Evolutionary conservation across 1,139 yeast species (phyloP), one percentile per base, ranked within the genome.

Genomic region (Lodderomyces elongisporus): DNA sequence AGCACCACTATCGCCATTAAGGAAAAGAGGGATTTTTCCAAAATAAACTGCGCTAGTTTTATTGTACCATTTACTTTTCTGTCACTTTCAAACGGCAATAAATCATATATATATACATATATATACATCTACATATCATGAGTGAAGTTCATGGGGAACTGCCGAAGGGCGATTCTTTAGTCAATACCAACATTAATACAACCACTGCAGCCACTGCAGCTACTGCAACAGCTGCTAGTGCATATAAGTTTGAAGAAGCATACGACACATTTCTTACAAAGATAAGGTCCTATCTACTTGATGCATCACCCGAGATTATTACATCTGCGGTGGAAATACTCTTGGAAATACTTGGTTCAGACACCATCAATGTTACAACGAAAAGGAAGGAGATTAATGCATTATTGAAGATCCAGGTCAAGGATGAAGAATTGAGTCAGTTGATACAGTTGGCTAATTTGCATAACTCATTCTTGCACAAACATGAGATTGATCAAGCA

Each of bases 271-370:
- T 63, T 22, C 51, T 60, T 45, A 47, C 56, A 3, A 54, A 52
- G 35, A 53, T 62, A 6, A 53, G 58, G 24, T 39, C 37, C 5
- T 45, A 42, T 28, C 43, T 64, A 20, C 58, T 68, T 1, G 74
- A 68, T 37, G 51, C 67, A 13, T 53, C 62, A 27, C 73, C 66
- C 37, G 68, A 60, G 25, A 64, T 63, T n/a, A 57, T 67, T n/a
- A 48, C 65, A 31, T 73, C 80, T 1, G 70, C 77, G 8, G 77
- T 93, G 1, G 96, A 88, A 50, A 64, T 82, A 5, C 53, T 83
- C 1, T 54, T 88, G 27, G 80, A 75, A 40, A 57, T 71, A 0
- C 53, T 88, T 38, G 81, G 80, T 48, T 68, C 66, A 35, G 79
- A 69, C 6, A 52, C 48, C 8, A 26, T 40, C 12, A 27, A 51